phyloP scores from a whole-genome alignment of 1,284 basidiomycete genomes.

The Cryptococcus sp. region DNA sequence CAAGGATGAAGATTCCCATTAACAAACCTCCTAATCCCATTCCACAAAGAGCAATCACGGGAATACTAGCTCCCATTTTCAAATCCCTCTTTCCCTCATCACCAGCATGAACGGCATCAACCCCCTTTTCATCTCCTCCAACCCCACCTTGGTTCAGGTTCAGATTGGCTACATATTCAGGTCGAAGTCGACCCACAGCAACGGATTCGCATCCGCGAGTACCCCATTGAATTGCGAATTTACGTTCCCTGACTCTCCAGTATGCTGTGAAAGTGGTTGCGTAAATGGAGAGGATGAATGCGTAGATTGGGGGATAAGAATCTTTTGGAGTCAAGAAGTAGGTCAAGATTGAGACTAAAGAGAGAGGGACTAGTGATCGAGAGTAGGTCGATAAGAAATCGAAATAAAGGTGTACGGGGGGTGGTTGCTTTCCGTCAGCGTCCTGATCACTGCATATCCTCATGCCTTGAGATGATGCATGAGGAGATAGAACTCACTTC shows the following conservation, averaged over 20 bases:
- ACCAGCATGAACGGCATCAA: conserved; percentile 29
- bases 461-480: background rate
- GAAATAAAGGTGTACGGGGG: conserved; percentile 85
- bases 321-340: conserved; percentile 52
- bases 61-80: conserved; percentile 68
- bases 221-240: conserved; percentile 73
- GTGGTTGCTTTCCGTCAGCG: conserved; percentile 63
- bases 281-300: conserved; percentile 70
- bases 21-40: conserved; percentile 64
- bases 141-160: conserved; percentile 40
- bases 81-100: conserved; percentile 61
- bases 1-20: conserved; percentile 76
- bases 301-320: conserved; percentile 74
- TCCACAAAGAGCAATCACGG: conserved; percentile 73
- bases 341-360: conserved; percentile 37
- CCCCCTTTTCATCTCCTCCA: conserved; percentile 13
- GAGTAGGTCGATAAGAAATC: conserved; percentile 82
- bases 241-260: conserved; percentile 79
- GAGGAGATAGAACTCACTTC: conserved; percentile 54
- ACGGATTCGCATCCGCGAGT: conserved; percentile 62
- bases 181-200: conserved; percentile 69
- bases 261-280: conserved; percentile 78
- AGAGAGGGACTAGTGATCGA: conserved; percentile 60
- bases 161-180: conserved; percentile 55
- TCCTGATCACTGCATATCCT: background rate